Evolutionary conservation across 768 basidiomycete genomes (phyloP).

Genomic region (Tephrocybe sp.): DNA sequence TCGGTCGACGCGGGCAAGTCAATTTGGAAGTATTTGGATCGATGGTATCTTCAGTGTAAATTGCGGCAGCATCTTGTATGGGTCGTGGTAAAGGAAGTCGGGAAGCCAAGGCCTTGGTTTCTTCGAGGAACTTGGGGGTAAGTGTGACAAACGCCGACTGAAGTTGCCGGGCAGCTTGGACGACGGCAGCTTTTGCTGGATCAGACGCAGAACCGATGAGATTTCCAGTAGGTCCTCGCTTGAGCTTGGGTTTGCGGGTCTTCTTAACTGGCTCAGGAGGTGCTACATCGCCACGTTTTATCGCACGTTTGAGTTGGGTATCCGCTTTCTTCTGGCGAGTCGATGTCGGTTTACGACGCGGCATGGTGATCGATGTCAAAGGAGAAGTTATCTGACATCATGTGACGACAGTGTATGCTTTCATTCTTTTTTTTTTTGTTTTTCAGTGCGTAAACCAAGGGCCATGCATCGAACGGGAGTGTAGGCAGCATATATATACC

Average conservation of each 20-base stretch:
- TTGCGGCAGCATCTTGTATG: slow-evolving; percentile 38
- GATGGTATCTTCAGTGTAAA: slow-evolving; percentile 29
- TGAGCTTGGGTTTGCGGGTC: slow-evolving; percentile 24
- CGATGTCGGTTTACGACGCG: slow-evolving; percentile 55
- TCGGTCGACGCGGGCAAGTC: slow-evolving; percentile 70
- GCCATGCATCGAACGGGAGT: too few relatives aligned
- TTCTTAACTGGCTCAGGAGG: slow-evolving; percentile 34
- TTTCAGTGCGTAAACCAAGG: too few relatives aligned
- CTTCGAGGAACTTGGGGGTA: slow-evolving; percentile 56
- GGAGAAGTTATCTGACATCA: background rate
- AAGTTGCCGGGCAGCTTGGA: slow-evolving; percentile 49
- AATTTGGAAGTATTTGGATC: slow-evolving; percentile 24
- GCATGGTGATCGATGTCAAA: slow-evolving; percentile 25
- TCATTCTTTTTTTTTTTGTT: too few relatives aligned
- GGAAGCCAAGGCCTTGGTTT: slow-evolving; percentile 57
- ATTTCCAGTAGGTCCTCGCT: slow-evolving; percentile 31
- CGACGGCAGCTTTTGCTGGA: slow-evolving; percentile 26
- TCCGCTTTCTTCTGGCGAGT: slow-evolving; percentile 71
- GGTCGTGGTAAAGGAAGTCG: slow-evolving; percentile 56
- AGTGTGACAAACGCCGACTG: slow-evolving; percentile 74
- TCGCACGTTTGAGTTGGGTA: slow-evolving; percentile 75
- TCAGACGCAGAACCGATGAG: slow-evolving; percentile 21
- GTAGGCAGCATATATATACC: too few relatives aligned
- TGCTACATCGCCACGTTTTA: slow-evolving; percentile 75
- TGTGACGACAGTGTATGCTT: background rate